Conservation (phyloP, 1,284 basidiomycete genomes). For the Naganishia albida region DNA sequence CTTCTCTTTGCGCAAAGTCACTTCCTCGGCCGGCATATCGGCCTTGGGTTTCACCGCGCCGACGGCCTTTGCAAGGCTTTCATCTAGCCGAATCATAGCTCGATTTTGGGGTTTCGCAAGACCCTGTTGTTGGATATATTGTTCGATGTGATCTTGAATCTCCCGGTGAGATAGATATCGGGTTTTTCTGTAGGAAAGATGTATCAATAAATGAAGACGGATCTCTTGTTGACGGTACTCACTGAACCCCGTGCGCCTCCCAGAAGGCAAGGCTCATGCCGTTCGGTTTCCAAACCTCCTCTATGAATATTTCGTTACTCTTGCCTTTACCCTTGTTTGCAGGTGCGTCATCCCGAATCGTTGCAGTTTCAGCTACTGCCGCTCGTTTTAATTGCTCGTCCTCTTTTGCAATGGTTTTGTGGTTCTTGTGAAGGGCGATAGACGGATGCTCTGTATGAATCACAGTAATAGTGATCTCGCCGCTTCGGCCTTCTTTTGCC, state of each 20-base stretch:
- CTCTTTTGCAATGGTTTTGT: conserved; percentile 61
- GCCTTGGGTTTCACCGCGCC: conserved; percentile 56
- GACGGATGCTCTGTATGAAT: conserved; percentile 66
- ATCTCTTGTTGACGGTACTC: conserved; percentile 54
- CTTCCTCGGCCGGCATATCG: conserved; percentile 55
- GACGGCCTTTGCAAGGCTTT: conserved; percentile 60
- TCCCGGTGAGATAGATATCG: conserved; percentile 61
- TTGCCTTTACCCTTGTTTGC: conserved; percentile 36
- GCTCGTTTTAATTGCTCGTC: conserved; percentile 54
- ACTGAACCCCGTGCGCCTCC: conserved; percentile 59
- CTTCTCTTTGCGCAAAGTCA: conserved; percentile 13
- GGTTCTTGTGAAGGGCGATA: conserved; percentile 59
- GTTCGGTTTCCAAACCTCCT: conserved; percentile 74
- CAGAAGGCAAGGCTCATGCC: conserved; percentile 63
- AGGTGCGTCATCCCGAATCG: conserved; percentile 48
- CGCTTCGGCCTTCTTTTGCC: conserved; percentile 71
- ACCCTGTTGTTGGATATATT: conserved; percentile 64
- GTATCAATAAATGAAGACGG: background rate
- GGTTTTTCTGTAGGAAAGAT: conserved; percentile 38
- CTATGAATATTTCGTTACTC: conserved; percentile 54
- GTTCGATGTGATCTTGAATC: conserved; percentile 62
- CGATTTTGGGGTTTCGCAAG: conserved; percentile 68
- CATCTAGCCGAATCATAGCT: conserved; percentile 69
- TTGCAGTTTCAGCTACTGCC: conserved; percentile 46
- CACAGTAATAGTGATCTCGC: conserved; percentile 56